Conservation (phyloP, 306 rosid species). For the Quercus berberidifolia region DNA sequence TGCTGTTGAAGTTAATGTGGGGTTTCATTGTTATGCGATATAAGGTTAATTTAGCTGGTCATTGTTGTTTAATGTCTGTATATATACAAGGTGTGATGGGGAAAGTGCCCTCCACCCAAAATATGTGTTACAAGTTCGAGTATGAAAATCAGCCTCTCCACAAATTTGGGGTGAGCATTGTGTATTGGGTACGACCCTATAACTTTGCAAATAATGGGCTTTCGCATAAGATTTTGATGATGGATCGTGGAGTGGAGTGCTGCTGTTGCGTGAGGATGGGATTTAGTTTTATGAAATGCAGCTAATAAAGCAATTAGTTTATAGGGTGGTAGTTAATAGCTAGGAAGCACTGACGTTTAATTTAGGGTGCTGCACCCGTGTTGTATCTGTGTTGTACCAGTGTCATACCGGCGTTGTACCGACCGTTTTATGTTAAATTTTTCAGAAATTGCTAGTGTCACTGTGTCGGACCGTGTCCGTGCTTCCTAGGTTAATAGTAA, state of each 20-base stretch:
- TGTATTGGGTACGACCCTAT: no score
- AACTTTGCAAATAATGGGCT: not conserved
- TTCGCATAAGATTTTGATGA: not conserved
- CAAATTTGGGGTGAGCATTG: no score
- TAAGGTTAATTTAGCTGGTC: not conserved
- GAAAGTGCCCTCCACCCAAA: no score
- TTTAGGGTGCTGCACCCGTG: no score
- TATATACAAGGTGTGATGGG: not conserved
- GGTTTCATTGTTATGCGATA: not conserved
- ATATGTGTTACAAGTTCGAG: no score
- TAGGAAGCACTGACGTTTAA: no score
- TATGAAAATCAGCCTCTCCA: no score
- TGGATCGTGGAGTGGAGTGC: not conserved
- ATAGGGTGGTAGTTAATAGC: not conserved
- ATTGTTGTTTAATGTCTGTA: not conserved
- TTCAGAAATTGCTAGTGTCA: no score
- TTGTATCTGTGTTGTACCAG: no score
- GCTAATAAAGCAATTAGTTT: not conserved
- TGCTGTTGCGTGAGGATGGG: not conserved
- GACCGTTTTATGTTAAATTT: no score
- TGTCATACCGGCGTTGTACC: no score
- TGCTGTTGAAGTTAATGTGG: not conserved
- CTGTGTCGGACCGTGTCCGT: no score
- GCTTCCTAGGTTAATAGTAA: not conserved
- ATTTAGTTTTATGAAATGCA: not conserved